Percentiles rank a stretch among this genome's conserved stretches.
phyloP scores from a whole-genome alignment of 345 rosid species.

The Boechera retrofracta region DNA sequence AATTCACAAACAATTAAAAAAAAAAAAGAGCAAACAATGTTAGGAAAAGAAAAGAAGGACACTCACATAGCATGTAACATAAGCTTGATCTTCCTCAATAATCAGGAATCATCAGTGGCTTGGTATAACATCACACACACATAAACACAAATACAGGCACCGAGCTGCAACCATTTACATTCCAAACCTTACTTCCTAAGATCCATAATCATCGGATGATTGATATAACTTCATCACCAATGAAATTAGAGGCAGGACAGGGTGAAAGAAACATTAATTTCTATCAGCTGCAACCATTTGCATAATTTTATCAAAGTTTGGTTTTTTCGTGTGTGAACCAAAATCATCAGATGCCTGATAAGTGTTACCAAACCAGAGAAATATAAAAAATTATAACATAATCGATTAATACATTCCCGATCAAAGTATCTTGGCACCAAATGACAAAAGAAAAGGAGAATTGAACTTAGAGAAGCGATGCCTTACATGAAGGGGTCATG shows the following conservation, averaged over 20 bases:
- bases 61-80: background rate
- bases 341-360: conserved; percentile 9
- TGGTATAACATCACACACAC: conserved; percentile 10
- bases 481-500: conserved; percentile 35
- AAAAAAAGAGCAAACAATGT: conserved; percentile 10
- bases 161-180: background rate
- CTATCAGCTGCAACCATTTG: conserved; percentile 4
- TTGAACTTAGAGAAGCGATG: background rate
- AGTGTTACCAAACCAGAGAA: conserved; percentile 16
- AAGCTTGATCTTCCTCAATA: conserved; percentile 5
- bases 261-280: conserved; percentile 6
- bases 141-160: background rate
- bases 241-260: conserved; percentile 5
- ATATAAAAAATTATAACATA: background rate
- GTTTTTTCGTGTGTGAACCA: background rate
- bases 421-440: background rate
- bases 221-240: conserved; percentile 8
- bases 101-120: background rate
- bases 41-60: background rate
- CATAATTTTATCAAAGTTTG: background rate
- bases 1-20: conserved; percentile 26
- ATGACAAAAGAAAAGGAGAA: background rate
- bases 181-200: background rate
- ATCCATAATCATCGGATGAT: background rate
- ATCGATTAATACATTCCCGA: background rate